Base-by-base conservation (phyloP, 2,329 filamentous ascomycete genomes). In the Fusarium burgessii region DNA sequence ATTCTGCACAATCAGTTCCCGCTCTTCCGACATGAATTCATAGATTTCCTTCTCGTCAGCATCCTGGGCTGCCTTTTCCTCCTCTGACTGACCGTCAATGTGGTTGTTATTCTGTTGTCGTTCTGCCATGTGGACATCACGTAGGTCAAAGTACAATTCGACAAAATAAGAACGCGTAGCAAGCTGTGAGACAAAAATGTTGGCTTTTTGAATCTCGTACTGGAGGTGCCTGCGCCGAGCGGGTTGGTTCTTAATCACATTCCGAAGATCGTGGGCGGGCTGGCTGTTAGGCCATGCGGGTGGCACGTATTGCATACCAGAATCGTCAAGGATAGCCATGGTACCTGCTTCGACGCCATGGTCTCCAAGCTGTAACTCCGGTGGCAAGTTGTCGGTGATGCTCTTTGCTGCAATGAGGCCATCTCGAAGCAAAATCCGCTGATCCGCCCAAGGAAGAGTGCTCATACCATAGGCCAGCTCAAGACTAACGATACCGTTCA, bases 121-220 rank as follows among this genome's bases (percentile, higher is more conserved):
- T 62, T 86, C 82, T 20, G 82, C 78, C 43, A 88, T 81, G 74
- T 91, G 88, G 2, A 90, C 88, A 57, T 94, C 92, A 40, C 90
- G 89, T 3, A 96, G 85, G 73, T 90, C 90, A 79, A 93, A 93
- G 81, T 95, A 97, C 70, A 94, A 91, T 78, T 97, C 93, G 1
- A 97, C 93, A 61, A 95, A 90, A 78, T 94, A 95, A 0, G 93
- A 95, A 27, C 94, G 88, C 0, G 93, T 97, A 5, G 91, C 90
- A 13, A 97, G 84, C 75, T 94, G 92, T 9, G 92, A 95, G 4
- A 91, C 90, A 77, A 95, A 94, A 41, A 97, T 93, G 78, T 97
- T 97, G 10, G 93, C 93, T 78, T 97, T 97, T 78, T 97, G 94
- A 33, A 97, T 96, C 80, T 97, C 94, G 72, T 91, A 94, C 77